Base-by-base conservation (phyloP, 805 yeast species). In the Schwanniomyces occidentalis region DNA sequence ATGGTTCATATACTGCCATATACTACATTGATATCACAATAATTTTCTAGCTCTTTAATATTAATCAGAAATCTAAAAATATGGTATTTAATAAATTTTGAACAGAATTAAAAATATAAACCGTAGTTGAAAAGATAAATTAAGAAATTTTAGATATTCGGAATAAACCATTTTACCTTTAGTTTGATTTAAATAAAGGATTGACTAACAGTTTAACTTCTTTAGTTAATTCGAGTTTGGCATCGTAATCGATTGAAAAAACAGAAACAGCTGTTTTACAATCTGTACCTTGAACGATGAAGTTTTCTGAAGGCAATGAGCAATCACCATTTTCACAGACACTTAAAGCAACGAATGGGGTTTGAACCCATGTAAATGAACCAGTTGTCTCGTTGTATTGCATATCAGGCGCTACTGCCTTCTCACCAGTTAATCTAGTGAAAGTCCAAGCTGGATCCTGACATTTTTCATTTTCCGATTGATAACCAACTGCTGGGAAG, bases 241-340 rank as follows among this genome's bases (percentile, higher is more conserved):
- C 72, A 47, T 69, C 75, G 41, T 61, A 55, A 49, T 75, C 82
- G 45, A 73, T 56, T 19, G 72, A 58, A 57, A 74, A 75, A n/a
- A 65, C 61, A 29, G 75, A 57, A 40, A 75, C 61, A 4, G 78
- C 48, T 15, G 73, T 41, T 40, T 61, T 52, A 59, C 82, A 76
- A 19, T 41, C 40, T 36, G 51, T 50, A 44, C 56, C 51, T 12
- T 45, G 49, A 32, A 58, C 44, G 30, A 64, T 49, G 24, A 42
- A 45, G 42, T 54, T 48, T 51, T 73, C 78, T 37, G 69, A 61
- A 35, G 72, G 78, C 44, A 73, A 61, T 13, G 55, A 18, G 35
- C 69, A 63, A 46, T 67, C 67, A 49, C 80, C 80, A 38, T 63
- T 54, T 36, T 43, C 37, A 41, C 75, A 64, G 19, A 51, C 54